These are phyloP conservation scores for Mycosphaerella sp. DNA, from an alignment of 2,329 filamentous ascomycete genomes.

Conservation along the genomic window DNA sequence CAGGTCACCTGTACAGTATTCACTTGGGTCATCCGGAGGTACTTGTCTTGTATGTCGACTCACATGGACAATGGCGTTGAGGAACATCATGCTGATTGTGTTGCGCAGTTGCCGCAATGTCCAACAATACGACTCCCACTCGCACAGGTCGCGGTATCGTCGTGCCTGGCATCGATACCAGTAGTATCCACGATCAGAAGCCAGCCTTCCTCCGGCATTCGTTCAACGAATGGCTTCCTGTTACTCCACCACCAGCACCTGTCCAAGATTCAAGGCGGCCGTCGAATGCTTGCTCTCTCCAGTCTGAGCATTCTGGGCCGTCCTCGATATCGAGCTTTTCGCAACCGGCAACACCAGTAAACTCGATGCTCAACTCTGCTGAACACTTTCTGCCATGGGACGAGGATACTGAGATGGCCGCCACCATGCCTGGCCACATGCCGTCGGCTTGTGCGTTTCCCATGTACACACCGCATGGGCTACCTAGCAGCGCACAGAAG, in stretches of 20 bases:
- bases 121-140: constrained; percentile 22
- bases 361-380: constrained; percentile 10
- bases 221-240: constrained; percentile 21
- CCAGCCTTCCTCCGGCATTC: background rate
- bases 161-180: constrained; percentile 27
- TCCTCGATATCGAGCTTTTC: constrained; percentile 23
- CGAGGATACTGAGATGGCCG: constrained; percentile 16
- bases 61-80: constrained; percentile 17
- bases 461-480: constrained; percentile 9
- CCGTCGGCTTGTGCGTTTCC: constrained; percentile 11
- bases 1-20: constrained; percentile 14
- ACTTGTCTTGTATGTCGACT: constrained; percentile 24
- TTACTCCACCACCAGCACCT: constrained; percentile 28
- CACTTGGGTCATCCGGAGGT: constrained; percentile 9
- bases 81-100: constrained; percentile 7
- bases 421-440: constrained; percentile 1
- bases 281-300: constrained; percentile 23
- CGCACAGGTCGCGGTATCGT: constrained; percentile 23
- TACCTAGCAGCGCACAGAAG: background rate
- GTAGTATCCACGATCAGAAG: constrained; percentile 13
- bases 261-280: constrained; percentile 26
- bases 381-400: constrained; percentile 15
- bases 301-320: constrained; percentile 23
- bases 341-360: constrained; percentile 24
- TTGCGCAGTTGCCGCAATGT: constrained; percentile 25